phyloP scores from a whole-genome alignment of 176 grass and related monocot genomes.

The Carex myosuroides region DNA sequence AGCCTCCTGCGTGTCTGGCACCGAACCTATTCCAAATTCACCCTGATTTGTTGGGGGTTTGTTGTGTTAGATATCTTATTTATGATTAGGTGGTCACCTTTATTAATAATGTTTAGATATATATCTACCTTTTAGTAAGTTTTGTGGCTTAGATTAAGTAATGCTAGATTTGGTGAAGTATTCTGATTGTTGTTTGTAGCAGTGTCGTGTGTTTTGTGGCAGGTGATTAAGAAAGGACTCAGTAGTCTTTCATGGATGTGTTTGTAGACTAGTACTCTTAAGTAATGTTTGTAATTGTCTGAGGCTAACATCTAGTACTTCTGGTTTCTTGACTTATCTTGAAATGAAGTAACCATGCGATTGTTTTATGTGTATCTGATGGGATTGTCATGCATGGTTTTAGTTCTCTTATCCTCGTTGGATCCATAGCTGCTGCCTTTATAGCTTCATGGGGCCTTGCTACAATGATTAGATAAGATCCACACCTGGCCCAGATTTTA shows the following conservation, averaged over 20 bases:
- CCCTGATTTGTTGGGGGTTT: constrained; percentile 47
- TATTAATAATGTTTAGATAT: constrained; percentile 19
- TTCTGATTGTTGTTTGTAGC: neutral
- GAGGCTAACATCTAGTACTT: neutral
- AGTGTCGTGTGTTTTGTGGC: neutral
- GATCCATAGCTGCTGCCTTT: neutral
- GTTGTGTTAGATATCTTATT: constrained; percentile 44
- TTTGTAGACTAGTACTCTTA: constrained; percentile 14
- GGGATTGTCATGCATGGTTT: neutral
- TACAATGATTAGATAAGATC: too few relatives aligned
- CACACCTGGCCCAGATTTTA: neutral
- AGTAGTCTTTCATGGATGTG: neutral
- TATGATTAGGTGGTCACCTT: neutral
- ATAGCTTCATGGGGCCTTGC: neutral
- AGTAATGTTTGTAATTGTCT: constrained; percentile 8
- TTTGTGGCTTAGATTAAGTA: constrained; percentile 3
- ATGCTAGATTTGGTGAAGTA: neutral
- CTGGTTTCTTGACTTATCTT: neutral
- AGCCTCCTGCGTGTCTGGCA: constrained; percentile 36
- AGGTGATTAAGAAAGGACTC: neutral
- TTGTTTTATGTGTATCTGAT: neutral
- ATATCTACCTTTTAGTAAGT: constrained; percentile 6
- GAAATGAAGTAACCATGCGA: neutral
- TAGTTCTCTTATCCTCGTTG: neutral
- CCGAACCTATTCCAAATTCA: constrained; percentile 38